Evolutionary conservation across 1,139 yeast genomes (phyloP), one percentile per base, ranked within the genome.

Genomic region (Pichia sp.): DNA sequence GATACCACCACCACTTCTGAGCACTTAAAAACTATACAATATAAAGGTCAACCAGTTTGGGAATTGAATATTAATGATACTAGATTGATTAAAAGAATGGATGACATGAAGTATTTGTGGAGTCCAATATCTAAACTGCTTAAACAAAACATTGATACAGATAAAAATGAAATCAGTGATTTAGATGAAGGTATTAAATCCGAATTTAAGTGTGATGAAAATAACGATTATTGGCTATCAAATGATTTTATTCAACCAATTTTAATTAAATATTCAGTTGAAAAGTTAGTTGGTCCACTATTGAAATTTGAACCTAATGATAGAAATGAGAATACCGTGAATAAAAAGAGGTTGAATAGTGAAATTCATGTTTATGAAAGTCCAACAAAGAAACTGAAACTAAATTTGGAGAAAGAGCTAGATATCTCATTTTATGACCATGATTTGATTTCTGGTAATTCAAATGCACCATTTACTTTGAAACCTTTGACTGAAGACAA

Each of bases 221-320:
- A 47, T 30, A 44, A 42, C 16, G 55, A 53, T 38, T 27, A 36
- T 0, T 93, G 96, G 89, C 85, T 90, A 27, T 95, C 96, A 0
- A 72, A 79, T 56, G 77, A 78, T 30, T 70, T 85, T 34, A 88
- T 91, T 0, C 77, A 76, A 1, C 75, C 77, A 9, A 71, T 87
- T 22, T 82, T 90, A 45, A 75, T 74, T 48, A 79, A 79, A 58
- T 85, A 84, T 62, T 80, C 78, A 1, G 86, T 88, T 1, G 81
- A 75, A 59, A 88, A 84, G 1, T 69, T 75, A 16, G 67, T 88
- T 56, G 71, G 72, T 58, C 91, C 95, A 1, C 73, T 89, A 46
- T 76, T 88, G 5, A 29, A 10, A 5, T 29, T 43, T 22, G 44
- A 39, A 16, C 18, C 22, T 19, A 19, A 7, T 25, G 38, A 22